These are phyloP conservation scores for Oryza australiensis DNA, from an alignment of 176 grass and related monocot species.

Conservation along the genomic window DNA sequence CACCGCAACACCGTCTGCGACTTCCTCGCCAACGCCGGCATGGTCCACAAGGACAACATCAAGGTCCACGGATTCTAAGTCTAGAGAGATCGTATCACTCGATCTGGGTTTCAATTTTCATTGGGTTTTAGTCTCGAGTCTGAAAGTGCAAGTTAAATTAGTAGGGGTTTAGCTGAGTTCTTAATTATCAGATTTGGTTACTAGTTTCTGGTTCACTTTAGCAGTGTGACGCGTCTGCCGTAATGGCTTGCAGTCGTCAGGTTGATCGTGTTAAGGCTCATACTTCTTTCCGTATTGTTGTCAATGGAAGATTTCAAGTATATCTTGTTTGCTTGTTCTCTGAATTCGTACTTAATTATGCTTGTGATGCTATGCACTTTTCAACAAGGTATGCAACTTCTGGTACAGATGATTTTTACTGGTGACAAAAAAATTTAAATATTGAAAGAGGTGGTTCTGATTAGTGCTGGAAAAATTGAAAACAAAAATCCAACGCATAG, in stretches of 20 bases:
- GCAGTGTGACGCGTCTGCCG: not conserved
- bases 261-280: not conserved
- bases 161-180: not conserved
- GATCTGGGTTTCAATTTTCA: not conserved
- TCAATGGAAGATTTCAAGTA: not conserved
- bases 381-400: too few relatives aligned
- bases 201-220: not conserved
- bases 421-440: too few relatives aligned
- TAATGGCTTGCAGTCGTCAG: constrained; percentile 1
- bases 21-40: constrained; percentile 59
- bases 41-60: constrained; percentile 54
- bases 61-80: constrained; percentile 65
- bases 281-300: not conserved
- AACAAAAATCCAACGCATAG: too few relatives aligned
- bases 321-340: not conserved
- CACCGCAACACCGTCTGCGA: constrained; percentile 48
- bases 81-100: not conserved
- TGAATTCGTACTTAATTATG: not conserved
- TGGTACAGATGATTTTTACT: too few relatives aligned
- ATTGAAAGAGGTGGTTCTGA: too few relatives aligned
- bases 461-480: too few relatives aligned
- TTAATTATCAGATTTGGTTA: not conserved
- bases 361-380: not conserved
- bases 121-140: not conserved
- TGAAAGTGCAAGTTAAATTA: not conserved